These are phyloP conservation scores for Platanthera guangdongensis DNA, from an alignment of 106 monocot species.

Conservation along the genomic window DNA sequence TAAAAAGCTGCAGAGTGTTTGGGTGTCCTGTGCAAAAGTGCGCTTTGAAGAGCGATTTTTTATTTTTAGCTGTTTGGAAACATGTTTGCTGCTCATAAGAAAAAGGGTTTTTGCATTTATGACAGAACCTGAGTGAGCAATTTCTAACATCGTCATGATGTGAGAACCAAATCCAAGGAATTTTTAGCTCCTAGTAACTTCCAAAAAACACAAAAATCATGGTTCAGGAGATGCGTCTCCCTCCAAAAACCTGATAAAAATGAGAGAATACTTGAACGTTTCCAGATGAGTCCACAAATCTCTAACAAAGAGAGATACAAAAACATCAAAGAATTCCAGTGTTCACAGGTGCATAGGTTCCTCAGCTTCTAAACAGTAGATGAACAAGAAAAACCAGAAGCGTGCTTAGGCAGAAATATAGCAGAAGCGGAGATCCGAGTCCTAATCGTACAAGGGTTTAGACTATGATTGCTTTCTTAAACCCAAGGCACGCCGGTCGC, in stretches of 20 bases:
- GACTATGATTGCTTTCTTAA: not conserved
- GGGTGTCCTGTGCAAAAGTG: no score
- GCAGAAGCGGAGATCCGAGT: not conserved
- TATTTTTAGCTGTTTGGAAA: no score
- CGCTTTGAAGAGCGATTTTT: no score
- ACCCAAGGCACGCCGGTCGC: not conserved
- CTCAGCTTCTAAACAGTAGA: not conserved
- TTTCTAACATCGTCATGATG: not conserved
- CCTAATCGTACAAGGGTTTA: not conserved
- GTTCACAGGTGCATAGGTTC: not conserved
- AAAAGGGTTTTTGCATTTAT: not conserved
- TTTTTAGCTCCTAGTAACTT: not conserved
- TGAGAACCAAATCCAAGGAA: not conserved
- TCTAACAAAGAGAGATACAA: not conserved
- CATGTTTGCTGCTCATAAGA: not conserved
- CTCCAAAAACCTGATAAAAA: not conserved
- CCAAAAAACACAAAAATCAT: not conserved
- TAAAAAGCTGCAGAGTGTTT: no score
- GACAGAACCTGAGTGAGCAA: conserved; percentile 3
- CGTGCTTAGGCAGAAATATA: not conserved
- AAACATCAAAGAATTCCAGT: not conserved
- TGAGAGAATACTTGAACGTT: not conserved
- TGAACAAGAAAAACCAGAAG: not conserved
- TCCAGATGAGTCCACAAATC: not conserved
- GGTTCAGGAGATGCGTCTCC: not conserved